A percentile compares a stretch with the other conserved stretches of the same genome.
These are phyloP conservation scores for Phaeosphaeriaceae sp. DNA, from an alignment of 2,329 filamentous ascomycete genomes.

Conservation along the genomic window DNA sequence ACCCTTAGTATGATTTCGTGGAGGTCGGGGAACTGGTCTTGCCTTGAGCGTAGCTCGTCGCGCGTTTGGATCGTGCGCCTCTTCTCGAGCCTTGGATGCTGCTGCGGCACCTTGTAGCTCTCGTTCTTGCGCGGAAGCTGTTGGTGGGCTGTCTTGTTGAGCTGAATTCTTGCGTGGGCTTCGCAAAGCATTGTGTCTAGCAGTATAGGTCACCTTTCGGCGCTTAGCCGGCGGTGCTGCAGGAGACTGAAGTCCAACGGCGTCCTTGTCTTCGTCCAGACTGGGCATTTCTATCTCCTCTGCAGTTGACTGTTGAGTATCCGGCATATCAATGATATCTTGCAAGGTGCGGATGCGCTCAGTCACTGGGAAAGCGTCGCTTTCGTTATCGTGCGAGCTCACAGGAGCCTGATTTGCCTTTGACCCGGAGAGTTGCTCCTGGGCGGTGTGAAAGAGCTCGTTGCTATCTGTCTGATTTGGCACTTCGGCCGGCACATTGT, in stretches of 20 bases:
- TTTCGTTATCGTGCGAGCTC: constrained; percentile 23
- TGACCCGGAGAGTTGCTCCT: constrained; percentile 45
- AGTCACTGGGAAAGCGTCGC: constrained; percentile 12
- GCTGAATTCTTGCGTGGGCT: constrained; percentile 27
- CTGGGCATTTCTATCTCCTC: constrained; percentile 44
- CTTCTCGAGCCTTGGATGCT: constrained; percentile 28
- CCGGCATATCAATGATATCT: constrained; percentile 46
- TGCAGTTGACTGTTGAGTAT: constrained; percentile 41
- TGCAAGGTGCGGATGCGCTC: constrained; percentile 37
- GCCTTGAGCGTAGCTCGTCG: constrained; percentile 34
- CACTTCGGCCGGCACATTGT: not conserved
- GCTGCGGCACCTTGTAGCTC: constrained; percentile 46
- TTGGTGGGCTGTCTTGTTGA: constrained; percentile 25
- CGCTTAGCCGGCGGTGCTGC: constrained; percentile 37
- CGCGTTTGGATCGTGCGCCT: constrained; percentile 21
- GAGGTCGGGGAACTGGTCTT: constrained; percentile 17
- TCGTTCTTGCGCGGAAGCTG: constrained; percentile 29
- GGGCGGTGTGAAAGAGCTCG: constrained; percentile 42
- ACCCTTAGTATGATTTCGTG: constrained; percentile 27
- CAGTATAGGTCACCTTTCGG: constrained; percentile 35
- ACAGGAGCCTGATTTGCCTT: constrained; percentile 19
- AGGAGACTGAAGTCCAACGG: constrained; percentile 32
- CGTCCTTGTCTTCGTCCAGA: constrained; percentile 42
- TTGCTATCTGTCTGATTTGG: constrained; percentile 27
- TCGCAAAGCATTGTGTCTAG: constrained; percentile 27